These are phyloP conservation scores for Cyclotella sp. DNA, from an alignment of 108 stramenopile species.

Conservation along the genomic window DNA sequence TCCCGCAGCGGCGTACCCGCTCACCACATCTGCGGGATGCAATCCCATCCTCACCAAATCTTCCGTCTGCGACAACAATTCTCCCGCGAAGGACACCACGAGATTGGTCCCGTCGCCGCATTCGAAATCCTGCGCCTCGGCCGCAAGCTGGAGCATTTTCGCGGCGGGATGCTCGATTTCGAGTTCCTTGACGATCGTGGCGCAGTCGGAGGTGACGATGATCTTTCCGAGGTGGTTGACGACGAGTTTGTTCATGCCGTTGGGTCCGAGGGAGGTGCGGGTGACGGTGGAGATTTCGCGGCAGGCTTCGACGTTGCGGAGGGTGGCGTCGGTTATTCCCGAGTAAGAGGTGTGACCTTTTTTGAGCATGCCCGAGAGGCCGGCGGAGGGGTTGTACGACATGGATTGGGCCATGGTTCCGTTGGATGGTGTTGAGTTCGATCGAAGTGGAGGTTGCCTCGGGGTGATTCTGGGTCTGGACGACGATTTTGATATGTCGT, in stretches of 20 bases:
- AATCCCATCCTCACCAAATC: conserved; percentile 94
- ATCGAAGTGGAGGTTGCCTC: neutral
- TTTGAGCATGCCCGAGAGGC: conserved; percentile 88
- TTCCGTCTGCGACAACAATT: conserved; percentile 86
- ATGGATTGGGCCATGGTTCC: conserved; percentile 75
- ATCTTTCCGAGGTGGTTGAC: conserved; percentile 99
- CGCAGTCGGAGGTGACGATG: conserved; percentile 97
- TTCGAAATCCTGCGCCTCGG: conserved; percentile 94
- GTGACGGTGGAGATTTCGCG: conserved; percentile 94
- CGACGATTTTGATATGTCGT: neutral
- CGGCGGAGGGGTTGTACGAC: conserved; percentile 88
- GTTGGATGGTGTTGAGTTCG: neutral
- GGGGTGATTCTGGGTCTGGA: neutral
- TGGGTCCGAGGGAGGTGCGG: conserved; percentile 94
- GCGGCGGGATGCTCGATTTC: conserved; percentile 99
- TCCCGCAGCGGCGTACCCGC: conserved; percentile 87
- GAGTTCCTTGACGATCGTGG: conserved; percentile 94
- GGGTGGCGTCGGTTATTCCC: conserved; percentile 62
- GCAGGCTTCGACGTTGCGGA: conserved; percentile 96
- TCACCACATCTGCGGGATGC: conserved; percentile 93
- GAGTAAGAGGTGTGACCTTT: conserved; percentile 76
- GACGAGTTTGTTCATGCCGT: conserved; percentile 98
- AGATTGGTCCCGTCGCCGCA: conserved; percentile 97
- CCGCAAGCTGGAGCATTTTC: conserved; percentile 92
- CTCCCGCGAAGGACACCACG: conserved; percentile 93